Percentiles rank a stretch among this genome's conserved stretches.
These are phyloP conservation scores for Globisporangium paddicum DNA, from an alignment of 352 stramenopile species.

Conservation along the genomic window DNA sequence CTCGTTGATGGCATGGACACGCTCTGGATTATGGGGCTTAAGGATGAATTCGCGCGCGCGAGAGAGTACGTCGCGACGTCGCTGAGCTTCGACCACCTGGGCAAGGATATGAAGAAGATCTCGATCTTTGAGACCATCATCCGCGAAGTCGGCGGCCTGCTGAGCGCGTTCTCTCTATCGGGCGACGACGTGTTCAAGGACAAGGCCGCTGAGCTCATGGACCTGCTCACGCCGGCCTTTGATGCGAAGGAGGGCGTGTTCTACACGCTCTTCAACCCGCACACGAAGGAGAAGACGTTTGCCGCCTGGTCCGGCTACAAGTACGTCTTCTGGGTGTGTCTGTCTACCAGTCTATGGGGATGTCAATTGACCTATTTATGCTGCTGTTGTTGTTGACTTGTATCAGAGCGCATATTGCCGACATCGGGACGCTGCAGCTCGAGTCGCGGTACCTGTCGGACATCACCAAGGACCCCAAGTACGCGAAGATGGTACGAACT, in stretches of 20 bases:
- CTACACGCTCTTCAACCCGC: conserved; percentile 86
- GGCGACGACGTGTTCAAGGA: conserved; percentile 85
- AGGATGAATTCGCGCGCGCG: conserved; percentile 90
- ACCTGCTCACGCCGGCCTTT: conserved; percentile 89
- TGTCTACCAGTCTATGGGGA: neutral
- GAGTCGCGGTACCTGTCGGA: conserved; percentile 79
- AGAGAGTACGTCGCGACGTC: conserved; percentile 81
- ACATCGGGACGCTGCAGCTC: conserved; percentile 82
- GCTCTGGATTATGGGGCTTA: conserved; percentile 95
- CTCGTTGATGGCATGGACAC: conserved; percentile 96
- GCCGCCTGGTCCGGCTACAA: conserved; percentile 32
- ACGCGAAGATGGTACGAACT: conserved; percentile 44
- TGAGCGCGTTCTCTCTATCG: conserved; percentile 94
- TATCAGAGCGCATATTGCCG: conserved; percentile 63
- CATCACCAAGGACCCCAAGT: conserved; percentile 73
- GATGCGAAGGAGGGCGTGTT: conserved; percentile 88
- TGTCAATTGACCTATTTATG: neutral
- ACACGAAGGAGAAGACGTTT: conserved; percentile 43
- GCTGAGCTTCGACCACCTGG: conserved; percentile 80
- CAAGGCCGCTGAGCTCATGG: conserved; percentile 91
- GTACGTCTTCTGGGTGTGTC: conserved; percentile 9
- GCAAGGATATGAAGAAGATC: conserved; percentile 55
- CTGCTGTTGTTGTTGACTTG: neutral
- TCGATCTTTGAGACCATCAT: conserved; percentile 99
- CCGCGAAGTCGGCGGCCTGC: conserved; percentile 94